Percentiles rank a stretch among this genome's conserved stretches.
Conservation (phyloP, 768 basidiomycete genomes). For the Lanmaoa rubissima region DNA sequence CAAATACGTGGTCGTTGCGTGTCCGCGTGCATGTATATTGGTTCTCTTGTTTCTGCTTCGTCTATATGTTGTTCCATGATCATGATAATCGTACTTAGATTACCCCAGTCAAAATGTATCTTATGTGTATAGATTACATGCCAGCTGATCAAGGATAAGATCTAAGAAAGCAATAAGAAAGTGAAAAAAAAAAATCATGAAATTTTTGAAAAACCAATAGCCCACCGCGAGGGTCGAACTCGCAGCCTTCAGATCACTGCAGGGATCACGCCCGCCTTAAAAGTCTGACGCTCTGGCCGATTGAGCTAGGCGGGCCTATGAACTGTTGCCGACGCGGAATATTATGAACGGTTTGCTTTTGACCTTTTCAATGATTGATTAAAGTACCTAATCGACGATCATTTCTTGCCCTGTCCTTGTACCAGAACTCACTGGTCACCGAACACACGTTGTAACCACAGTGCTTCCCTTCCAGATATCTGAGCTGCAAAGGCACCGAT, state of each 20-base stretch:
- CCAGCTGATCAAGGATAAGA: background rate
- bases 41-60: constrained; percentile 9
- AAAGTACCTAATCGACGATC: no score
- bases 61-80: constrained; percentile 18
- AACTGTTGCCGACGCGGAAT: fast-evolving
- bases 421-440: background rate
- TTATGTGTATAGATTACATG: background rate
- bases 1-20: constrained; percentile 7
- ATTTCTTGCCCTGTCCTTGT: background rate
- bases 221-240: constrained; percentile 85
- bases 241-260: constrained; percentile 72
- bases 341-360: background rate
- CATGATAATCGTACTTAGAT: constrained; percentile 24
- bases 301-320: constrained; percentile 56
- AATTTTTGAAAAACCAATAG: constrained; percentile 36
- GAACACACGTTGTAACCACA: constrained; percentile 3
- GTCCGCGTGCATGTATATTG: constrained; percentile 10
- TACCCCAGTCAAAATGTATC: constrained; percentile 19
- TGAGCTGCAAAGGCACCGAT: background rate
- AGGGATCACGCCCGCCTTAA: constrained; percentile 30
- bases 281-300: constrained; percentile 63
- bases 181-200: no score
- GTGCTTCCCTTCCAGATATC: background rate
- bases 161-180: background rate
- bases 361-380: no score